Evolutionary conservation across 139 green algal species (phyloP).

Genomic region (Penium margaritaceum): DNA sequence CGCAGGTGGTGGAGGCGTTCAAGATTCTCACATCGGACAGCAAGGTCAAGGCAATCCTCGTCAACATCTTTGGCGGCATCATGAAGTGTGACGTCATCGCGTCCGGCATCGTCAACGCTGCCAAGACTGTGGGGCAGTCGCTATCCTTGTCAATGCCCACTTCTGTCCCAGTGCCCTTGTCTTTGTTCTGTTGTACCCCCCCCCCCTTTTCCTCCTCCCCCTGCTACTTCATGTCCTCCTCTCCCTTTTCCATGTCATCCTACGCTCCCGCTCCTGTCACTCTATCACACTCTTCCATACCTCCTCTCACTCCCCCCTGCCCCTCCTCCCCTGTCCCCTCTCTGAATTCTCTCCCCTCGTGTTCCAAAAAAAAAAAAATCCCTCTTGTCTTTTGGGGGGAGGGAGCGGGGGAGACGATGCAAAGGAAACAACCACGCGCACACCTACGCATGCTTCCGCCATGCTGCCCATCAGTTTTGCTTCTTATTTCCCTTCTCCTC

Average conservation of each 20-base stretch:
- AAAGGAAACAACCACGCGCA: no score
- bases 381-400: no score
- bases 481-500: no score
- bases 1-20: constrained; percentile 83
- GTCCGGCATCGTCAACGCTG: constrained; percentile 87
- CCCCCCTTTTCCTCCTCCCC: neutral
- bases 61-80: constrained; percentile 94
- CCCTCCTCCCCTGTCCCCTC: no score
- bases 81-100: constrained; percentile 99
- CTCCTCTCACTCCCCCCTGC: no score
- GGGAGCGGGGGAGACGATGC: no score
- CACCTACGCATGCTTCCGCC: no score
- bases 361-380: no score
- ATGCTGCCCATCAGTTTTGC: no score
- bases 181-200: neutral
- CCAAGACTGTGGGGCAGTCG: constrained; percentile 54
- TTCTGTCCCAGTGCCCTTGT: neutral
- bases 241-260: neutral
- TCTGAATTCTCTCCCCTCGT: no score
- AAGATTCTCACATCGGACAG: constrained; percentile 76
- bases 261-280: neutral
- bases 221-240: neutral
- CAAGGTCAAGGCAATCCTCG: constrained; percentile 93
- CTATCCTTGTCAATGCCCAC: neutral
- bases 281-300: no score